A percentile compares a stretch with the other conserved stretches of the same genome.
Evolutionary conservation across 768 basidiomycete species (phyloP).

Genomic region (Leccinum disarticulatum): DNA sequence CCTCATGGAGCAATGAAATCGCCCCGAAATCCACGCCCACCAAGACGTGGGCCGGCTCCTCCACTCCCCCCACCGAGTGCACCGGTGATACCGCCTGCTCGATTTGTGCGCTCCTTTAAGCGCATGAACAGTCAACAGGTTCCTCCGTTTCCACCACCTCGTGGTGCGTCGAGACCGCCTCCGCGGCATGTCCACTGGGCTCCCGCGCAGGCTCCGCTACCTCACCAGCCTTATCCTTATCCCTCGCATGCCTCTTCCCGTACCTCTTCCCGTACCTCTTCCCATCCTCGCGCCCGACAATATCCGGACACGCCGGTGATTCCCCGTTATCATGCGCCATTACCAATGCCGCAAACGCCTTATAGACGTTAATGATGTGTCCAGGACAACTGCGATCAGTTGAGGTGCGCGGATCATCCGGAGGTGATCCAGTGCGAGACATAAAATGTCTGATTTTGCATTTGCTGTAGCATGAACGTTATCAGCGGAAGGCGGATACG

Average conservation of each 20-base stretch:
- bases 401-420: slow-evolving; percentile 31
- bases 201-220: slow-evolving; percentile 28
- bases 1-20: slow-evolving; percentile 18
- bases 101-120: neutral
- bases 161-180: slow-evolving; percentile 14
- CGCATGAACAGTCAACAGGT: slow-evolving; percentile 4
- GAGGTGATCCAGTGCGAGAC: slow-evolving; percentile 19
- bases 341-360: neutral
- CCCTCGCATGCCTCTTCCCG: slow-evolving; percentile 19
- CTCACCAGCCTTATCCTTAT: slow-evolving; percentile 28
- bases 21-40: slow-evolving; percentile 11
- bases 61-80: slow-evolving; percentile 24
- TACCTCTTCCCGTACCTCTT: slow-evolving; percentile 11
- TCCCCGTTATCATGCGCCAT: slow-evolving; percentile 24
- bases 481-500: slow-evolving; percentile 19
- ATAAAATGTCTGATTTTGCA: slow-evolving; percentile 20
- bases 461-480: slow-evolving; percentile 24
- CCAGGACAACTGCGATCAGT: slow-evolving; percentile 13
- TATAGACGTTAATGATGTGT: slow-evolving; percentile 20
- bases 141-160: slow-evolving; percentile 26
- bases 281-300: slow-evolving; percentile 2
- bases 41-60: slow-evolving; percentile 10
- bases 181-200: slow-evolving; percentile 31
- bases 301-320: slow-evolving; percentile 1
- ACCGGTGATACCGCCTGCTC: slow-evolving; percentile 8